Percentiles rank a stretch among this genome's conserved stretches.
Conservation (phyloP, 2,329 filamentous ascomycete genomes). For the Xylogone sp. region DNA sequence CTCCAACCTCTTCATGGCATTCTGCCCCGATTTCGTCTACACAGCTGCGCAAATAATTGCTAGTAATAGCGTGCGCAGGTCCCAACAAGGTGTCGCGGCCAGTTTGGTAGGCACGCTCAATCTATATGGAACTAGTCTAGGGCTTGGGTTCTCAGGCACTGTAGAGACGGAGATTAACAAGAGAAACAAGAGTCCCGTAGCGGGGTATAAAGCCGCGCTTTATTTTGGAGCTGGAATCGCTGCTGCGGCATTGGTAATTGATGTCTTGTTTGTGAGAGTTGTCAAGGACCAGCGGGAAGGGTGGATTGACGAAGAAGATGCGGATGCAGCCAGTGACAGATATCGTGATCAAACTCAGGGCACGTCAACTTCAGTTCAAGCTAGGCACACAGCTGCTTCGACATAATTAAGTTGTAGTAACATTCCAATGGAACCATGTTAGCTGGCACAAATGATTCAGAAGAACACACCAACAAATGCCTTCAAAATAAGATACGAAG, state of each 20-base stretch:
- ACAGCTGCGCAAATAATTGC: slow-evolving; percentile 47
- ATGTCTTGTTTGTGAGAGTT: slow-evolving; percentile 33
- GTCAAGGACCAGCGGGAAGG: slow-evolving; percentile 33
- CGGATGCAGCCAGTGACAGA: not conserved
- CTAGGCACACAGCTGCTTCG: no score
- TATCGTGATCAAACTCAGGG: not conserved
- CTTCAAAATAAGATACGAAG: no score
- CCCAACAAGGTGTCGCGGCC: slow-evolving; percentile 44
- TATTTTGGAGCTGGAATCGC: slow-evolving; percentile 34
- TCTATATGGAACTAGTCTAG: slow-evolving; percentile 35
- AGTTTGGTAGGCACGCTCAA: slow-evolving; percentile 40
- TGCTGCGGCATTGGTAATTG: slow-evolving; percentile 27
- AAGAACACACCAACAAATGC: no score
- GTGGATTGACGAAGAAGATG: slow-evolving; percentile 15
- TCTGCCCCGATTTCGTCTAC: slow-evolving; percentile 44
- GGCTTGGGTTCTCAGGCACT: slow-evolving; percentile 37
- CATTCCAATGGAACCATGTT: no score
- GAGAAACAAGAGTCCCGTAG: slow-evolving; percentile 16
- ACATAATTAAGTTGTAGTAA: no score
- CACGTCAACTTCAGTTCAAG: not conserved
- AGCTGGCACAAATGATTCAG: no score
- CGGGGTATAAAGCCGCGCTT: slow-evolving; percentile 32
- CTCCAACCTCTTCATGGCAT: slow-evolving; percentile 25
- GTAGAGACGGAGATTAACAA: slow-evolving; percentile 2
- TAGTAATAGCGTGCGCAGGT: slow-evolving; percentile 41